These are phyloP conservation scores for Tylopilus subfusipes DNA, from an alignment of 768 basidiomycete genomes.

Conservation along the genomic window DNA sequence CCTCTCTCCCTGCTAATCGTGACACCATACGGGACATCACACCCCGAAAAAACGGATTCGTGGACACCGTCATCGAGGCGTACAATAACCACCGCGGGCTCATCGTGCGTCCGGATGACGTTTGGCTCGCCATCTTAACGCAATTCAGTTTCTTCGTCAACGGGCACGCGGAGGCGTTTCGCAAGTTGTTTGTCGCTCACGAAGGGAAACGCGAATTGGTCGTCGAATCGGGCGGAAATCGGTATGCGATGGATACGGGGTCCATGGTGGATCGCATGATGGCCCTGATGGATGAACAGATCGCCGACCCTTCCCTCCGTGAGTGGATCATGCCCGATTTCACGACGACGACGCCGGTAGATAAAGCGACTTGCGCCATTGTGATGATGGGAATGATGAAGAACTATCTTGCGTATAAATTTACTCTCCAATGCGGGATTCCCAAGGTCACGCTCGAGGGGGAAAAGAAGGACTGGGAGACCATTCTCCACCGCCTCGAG, in stretches of 20 bases:
- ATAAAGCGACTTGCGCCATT: conserved; percentile 35
- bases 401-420: conserved; percentile 37
- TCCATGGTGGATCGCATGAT: neutral
- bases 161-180: too few species aligned
- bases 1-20: too few species aligned
- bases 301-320: neutral
- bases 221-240: too few species aligned
- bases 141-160: too few species aligned
- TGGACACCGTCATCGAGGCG: neutral
- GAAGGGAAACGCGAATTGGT: too few species aligned
- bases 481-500: conserved; percentile 36
- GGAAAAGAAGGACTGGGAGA: conserved; percentile 37
- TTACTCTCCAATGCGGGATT: conserved; percentile 36
- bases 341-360: neutral
- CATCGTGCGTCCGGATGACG: neutral
- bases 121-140: neutral
- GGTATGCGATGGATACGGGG: too few species aligned
- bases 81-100: neutral
- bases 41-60: neutral
- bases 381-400: conserved; percentile 43
- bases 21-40: too few species aligned
- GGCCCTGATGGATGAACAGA: neutral
- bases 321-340: neutral
- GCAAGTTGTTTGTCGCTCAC: too few species aligned
- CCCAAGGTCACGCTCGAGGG: conserved; percentile 46